A percentile compares a stretch with the other conserved stretches of the same genome.
phyloP scores from a whole-genome alignment of 352 stramenopile genomes.

The Globisporangium alternatum region DNA sequence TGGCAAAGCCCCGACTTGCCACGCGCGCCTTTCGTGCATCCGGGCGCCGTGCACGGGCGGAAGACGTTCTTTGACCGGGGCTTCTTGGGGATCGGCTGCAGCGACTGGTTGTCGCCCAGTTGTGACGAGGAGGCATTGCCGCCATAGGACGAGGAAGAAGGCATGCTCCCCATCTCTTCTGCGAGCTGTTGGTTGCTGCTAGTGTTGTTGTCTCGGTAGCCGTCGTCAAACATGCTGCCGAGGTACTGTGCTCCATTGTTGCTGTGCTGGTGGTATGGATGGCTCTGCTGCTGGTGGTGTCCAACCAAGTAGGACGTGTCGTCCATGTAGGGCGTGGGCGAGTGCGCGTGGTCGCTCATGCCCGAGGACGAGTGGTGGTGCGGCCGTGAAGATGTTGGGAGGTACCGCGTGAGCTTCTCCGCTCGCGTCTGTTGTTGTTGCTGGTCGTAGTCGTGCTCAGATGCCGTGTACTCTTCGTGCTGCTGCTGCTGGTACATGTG shows the following conservation, averaged over 20 bases:
- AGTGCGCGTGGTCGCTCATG: constrained; percentile 9
- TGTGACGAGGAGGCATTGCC: not conserved
- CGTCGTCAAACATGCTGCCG: constrained; percentile 3
- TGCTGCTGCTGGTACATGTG: constrained; percentile 6
- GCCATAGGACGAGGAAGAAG: constrained; percentile 4
- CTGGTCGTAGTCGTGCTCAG: not conserved
- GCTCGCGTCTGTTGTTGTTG: constrained; percentile 4
- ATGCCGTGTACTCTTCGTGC: not conserved
- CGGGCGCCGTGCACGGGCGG: constrained; percentile 49
- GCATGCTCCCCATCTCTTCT: not conserved
- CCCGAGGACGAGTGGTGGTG: not conserved
- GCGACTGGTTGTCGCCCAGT: constrained; percentile 15
- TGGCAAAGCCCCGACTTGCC: constrained; percentile 83
- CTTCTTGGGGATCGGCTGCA: constrained; percentile 52
- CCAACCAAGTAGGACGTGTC: constrained; percentile 10
- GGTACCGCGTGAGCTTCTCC: constrained; percentile 37
- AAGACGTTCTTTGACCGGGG: constrained; percentile 72
- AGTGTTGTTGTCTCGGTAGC: constrained; percentile 3
- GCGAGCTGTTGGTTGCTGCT: not conserved
- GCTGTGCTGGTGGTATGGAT: constrained; percentile 3
- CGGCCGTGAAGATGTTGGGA: constrained; percentile 20
- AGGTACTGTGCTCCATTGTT: not conserved
- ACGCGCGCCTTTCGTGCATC: constrained; percentile 74
- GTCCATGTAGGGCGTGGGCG: constrained; percentile 23
- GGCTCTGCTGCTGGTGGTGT: constrained; percentile 2